A percentile compares a stretch with the other conserved stretches of the same genome.
phyloP scores from a whole-genome alignment of 2,329 filamentous ascomycete species.

The Epichloe baconii region DNA sequence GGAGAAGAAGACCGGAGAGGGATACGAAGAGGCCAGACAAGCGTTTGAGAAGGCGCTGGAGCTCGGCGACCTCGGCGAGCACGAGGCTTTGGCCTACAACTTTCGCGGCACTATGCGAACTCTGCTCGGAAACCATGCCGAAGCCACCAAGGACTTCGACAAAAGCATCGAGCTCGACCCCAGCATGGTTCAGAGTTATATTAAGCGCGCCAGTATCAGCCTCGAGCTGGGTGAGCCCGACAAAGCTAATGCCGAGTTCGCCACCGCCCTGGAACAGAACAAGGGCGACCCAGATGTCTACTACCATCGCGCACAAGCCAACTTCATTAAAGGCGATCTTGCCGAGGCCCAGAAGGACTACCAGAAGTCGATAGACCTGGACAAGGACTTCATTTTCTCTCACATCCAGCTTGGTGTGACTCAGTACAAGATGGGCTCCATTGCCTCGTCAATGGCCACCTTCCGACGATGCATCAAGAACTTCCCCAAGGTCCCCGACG shows the following conservation, averaged over 20 bases:
- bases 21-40: slow-evolving; percentile 75
- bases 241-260: slow-evolving; percentile 80
- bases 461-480: slow-evolving; percentile 98
- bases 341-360: slow-evolving; percentile 94
- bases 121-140: slow-evolving; percentile 73
- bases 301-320: slow-evolving; percentile 95
- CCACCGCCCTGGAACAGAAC: slow-evolving; percentile 72
- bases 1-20: slow-evolving; percentile 75
- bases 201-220: slow-evolving; percentile 97
- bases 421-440: slow-evolving; percentile 98
- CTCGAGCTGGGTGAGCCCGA: slow-evolving; percentile 81
- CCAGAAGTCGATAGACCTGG: slow-evolving; percentile 96
- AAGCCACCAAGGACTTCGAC: slow-evolving; percentile 73
- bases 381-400: slow-evolving; percentile 94
- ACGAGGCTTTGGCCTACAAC: slow-evolving; percentile 89
- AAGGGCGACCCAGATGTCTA: slow-evolving; percentile 89
- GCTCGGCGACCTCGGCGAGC: slow-evolving; percentile 63
- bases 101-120: slow-evolving; percentile 94
- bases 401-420: slow-evolving; percentile 98
- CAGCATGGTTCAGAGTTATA: slow-evolving; percentile 85
- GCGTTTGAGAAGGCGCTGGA: slow-evolving; percentile 85
- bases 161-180: slow-evolving; percentile 88
- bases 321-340: slow-evolving; percentile 95
- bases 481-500: slow-evolving; percentile 89
- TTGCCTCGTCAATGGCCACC: slow-evolving; percentile 95